These are phyloP conservation scores for Plantago elongata DNA, from an alignment of 257 asterid species.

Conservation along the genomic window DNA sequence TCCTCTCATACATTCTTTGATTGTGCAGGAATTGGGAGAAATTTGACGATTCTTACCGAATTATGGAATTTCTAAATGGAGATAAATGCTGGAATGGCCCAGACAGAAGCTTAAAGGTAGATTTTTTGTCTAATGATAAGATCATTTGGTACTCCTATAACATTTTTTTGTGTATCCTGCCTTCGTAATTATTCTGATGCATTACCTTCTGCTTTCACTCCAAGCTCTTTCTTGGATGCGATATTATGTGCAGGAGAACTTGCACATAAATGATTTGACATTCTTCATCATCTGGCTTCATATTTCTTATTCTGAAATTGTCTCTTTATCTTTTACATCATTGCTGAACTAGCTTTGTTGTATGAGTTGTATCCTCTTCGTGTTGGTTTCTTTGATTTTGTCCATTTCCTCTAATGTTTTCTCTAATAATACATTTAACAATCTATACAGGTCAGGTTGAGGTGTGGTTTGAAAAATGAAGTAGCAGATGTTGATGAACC, in stretches of 20 bases:
- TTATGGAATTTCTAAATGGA: slow-evolving; percentile 71
- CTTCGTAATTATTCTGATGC: too few species aligned
- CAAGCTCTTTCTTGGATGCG: not conserved
- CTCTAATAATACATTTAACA: not conserved
- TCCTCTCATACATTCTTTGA: slow-evolving; percentile 15
- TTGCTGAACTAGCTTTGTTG: too few species aligned
- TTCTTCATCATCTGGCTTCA: too few species aligned
- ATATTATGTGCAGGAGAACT: too few species aligned
- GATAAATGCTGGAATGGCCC: slow-evolving; percentile 99
- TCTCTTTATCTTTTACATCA: too few species aligned
- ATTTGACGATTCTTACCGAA: slow-evolving; percentile 72
- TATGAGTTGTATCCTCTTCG: too few species aligned
- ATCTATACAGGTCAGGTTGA: slow-evolving; percentile 63
- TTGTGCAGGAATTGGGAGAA: slow-evolving; percentile 80
- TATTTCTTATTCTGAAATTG: too few species aligned
- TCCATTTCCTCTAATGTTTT: not conserved
- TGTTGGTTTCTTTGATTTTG: too few species aligned
- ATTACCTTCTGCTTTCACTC: slow-evolving; percentile 5
- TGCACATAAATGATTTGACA: too few species aligned
- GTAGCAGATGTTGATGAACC: slow-evolving; percentile 87
- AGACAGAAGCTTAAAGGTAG: slow-evolving; percentile 84
- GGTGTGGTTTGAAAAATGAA: slow-evolving; percentile 90
- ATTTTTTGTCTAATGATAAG: slow-evolving; percentile 6
- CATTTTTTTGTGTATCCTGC: not conserved
- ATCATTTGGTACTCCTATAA: not conserved